A percentile compares a stretch with the other conserved stretches of the same genome.
Conservation (phyloP, 1,139 yeast species). For the Magnusiomyces tetraspermus region DNA sequence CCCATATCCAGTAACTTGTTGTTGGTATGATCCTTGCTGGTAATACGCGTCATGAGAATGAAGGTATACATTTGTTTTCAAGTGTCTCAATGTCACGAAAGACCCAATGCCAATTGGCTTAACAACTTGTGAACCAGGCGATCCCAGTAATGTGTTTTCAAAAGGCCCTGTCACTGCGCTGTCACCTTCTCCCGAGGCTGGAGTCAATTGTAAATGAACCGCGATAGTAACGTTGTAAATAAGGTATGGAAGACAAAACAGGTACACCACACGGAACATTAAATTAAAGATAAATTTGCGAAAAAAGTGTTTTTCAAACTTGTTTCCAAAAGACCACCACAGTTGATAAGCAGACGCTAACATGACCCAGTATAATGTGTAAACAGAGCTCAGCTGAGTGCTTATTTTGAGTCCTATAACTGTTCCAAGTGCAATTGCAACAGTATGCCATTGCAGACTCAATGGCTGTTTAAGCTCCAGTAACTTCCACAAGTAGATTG, state of each 20-base stretch:
- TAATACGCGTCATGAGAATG: conserved; percentile 56
- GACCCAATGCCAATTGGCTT: conserved; percentile 57
- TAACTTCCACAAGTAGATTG: conserved; percentile 40
- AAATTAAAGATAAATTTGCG: conserved; percentile 29
- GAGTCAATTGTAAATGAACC: conserved; percentile 42
- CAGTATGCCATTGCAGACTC: conserved; percentile 39
- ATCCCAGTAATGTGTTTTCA: conserved; percentile 42
- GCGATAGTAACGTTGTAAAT: conserved; percentile 43
- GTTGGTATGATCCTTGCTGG: conserved; percentile 48
- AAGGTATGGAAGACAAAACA: conserved; percentile 42
- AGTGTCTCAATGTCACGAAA: conserved; percentile 56
- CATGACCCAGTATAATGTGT: conserved; percentile 45
- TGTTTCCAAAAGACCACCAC: conserved; percentile 55
- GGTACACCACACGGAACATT: conserved; percentile 28
- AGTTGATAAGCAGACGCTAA: conserved; percentile 36
- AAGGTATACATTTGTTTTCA: conserved; percentile 51
- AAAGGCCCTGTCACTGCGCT: conserved; percentile 49
- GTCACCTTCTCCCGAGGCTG: conserved; percentile 42
- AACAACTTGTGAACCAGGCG: conserved; percentile 35
- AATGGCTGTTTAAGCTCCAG: conserved; percentile 35
- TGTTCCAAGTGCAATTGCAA: conserved; percentile 39
- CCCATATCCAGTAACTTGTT: conserved; percentile 58
- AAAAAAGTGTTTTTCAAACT: conserved; percentile 32
- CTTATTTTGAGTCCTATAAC: conserved; percentile 46
- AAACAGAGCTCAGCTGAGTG: conserved; percentile 46